These are phyloP conservation scores for Bruguiera sexangula DNA, from an alignment of 345 rosid species.

Conservation along the genomic window DNA sequence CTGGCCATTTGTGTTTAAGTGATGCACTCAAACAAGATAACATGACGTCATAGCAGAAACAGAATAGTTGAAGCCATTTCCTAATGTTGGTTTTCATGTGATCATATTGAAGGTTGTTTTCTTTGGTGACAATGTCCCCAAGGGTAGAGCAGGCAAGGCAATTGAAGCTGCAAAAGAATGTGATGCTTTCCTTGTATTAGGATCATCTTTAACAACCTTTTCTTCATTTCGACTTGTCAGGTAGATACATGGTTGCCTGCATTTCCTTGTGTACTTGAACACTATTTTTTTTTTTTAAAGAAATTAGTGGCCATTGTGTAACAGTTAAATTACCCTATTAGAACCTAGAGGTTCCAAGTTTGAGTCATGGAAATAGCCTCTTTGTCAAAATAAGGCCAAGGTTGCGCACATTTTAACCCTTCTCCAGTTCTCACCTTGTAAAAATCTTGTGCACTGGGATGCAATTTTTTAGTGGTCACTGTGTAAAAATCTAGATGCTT, in stretches of 20 bases:
- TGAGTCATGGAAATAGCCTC: no score
- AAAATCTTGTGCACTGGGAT: no score
- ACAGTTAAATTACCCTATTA: neutral
- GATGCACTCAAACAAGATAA: no score
- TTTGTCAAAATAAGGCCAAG: no score
- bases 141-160: constrained; percentile 79
- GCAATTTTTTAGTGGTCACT: no score
- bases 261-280: neutral
- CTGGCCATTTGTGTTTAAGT: no score
- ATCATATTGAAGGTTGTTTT: constrained; percentile 60
- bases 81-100: neutral
- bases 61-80: neutral
- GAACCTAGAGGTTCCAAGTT: no score
- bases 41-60: no score
- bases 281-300: no score
- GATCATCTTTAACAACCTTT: constrained; percentile 93
- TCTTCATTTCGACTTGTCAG: constrained; percentile 84
- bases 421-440: no score
- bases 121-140: constrained; percentile 92
- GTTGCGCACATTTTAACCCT: no score
- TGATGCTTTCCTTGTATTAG: constrained; percentile 77
- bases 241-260: constrained; percentile 28
- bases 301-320: neutral
- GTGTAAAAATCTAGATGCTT: no score
- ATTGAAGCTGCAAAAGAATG: constrained; percentile 71